These are phyloP conservation scores for Diutina pseudorugosa DNA, from an alignment of 1,139 yeast species.

Conservation along the genomic window DNA sequence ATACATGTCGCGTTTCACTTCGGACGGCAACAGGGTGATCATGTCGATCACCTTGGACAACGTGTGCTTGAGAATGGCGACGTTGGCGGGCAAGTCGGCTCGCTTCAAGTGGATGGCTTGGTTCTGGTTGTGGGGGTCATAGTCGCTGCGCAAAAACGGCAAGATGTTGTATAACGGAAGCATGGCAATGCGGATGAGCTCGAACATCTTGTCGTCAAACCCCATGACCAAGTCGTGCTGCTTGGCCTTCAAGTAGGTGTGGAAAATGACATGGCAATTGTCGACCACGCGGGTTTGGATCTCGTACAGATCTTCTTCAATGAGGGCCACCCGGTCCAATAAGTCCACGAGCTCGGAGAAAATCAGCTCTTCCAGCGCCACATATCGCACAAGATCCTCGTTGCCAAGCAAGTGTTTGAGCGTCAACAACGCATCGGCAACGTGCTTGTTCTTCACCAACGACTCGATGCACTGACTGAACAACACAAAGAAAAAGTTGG, in stretches of 20 bases:
- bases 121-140: conserved; percentile 22
- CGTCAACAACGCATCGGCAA: conserved; percentile 36
- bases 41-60: conserved; percentile 48
- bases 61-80: conserved; percentile 37
- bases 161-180: conserved; percentile 47
- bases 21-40: conserved; percentile 46
- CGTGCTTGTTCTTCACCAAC: conserved; percentile 35
- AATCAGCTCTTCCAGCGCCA: conserved; percentile 50
- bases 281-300: conserved; percentile 44
- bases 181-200: conserved; percentile 61
- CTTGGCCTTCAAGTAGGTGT: conserved; percentile 14
- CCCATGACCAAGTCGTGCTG: conserved; percentile 26
- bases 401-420: conserved; percentile 47
- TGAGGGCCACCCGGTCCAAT: conserved; percentile 58
- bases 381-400: conserved; percentile 42
- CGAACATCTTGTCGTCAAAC: conserved; percentile 71
- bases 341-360: conserved; percentile 69
- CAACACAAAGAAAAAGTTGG: conserved; percentile 67
- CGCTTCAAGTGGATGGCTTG: conserved; percentile 17
- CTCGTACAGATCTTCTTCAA: conserved; percentile 36
- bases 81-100: conserved; percentile 24
- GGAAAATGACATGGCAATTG: conserved; percentile 39
- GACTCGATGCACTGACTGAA: conserved; percentile 81
- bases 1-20: conserved; percentile 57
- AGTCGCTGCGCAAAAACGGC: conserved; percentile 46